Evolutionary conservation across 2,329 filamentous ascomycete species (phyloP), one percentile per base, ranked within the genome.

Genomic region (Xylariaceae sp.): DNA sequence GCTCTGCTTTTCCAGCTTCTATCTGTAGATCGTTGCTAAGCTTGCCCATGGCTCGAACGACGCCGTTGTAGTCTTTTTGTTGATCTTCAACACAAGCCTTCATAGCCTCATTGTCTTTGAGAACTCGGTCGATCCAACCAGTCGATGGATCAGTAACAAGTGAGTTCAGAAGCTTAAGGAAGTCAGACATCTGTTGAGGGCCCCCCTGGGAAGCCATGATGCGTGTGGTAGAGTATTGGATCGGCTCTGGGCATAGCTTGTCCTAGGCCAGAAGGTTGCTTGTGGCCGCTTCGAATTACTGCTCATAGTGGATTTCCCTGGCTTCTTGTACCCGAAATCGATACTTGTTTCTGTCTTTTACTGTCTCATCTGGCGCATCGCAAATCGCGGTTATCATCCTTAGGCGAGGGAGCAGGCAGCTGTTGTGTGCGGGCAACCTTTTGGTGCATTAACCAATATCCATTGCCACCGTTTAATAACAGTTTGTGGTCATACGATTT

Each of bases 301-400:
- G 16, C 21, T 41, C 17, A 40, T 39, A 7, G 21, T 31, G 48
- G 23, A 28, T 16, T 28, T 41, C 14, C 16, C 11, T 11, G 37
- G 11, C 31, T 55, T 61, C 50, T 61, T 61, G 46, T 58, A 58
- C 34, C 19, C n/a, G 26, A 44, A 1, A 19, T 52, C 46, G 37
- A 41, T 37, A 33, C 28, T 39, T 17, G 6, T 26, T 41, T 44
- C 29, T 24, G 36, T 39, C 2, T 12, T n/a, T 39, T 39, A 24
- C 26, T 33, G 24, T 36, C 34, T 58, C 43, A 37, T 26, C 16
- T 7, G 19, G 34, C 19, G 21, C 7, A 48, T 58, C 49, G 54
- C 54, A 48, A 55, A 48, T 34, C 29, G 54, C 58, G 58, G 49
- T 24, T 54, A 36, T 54, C 41, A 48, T 29, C 46, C 24, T 52